Base-by-base conservation (phyloP, 345 rosid species). In the Dimocarpus longan region DNA sequence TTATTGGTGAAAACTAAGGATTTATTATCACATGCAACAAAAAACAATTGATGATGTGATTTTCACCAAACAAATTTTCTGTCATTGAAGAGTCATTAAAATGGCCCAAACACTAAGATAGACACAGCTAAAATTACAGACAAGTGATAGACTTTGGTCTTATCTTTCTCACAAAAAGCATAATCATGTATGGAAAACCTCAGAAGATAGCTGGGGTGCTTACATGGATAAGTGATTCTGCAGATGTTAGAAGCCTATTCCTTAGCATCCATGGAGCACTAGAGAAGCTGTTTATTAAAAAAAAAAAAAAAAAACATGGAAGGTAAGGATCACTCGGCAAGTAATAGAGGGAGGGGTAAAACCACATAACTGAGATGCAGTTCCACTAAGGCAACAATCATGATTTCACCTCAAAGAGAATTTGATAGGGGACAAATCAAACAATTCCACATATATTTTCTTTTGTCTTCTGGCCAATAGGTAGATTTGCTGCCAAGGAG, bases 221-320 rank as follows among this genome's bases (percentile, higher is more conserved):
- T 86, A 95, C 99, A 85, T 91, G 97, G 79, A 95, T 90, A 81
- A 95, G 88, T 80, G 94, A 90, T 70, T 92, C 98, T 83, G 95
- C 93, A 10, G 93, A 88, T 56, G 89, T 86, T 65, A 87, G 91
- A 82, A 88, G 68, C 78, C 98, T 94, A 80, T 87, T 91, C 84
- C 93, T 90, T 76, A 83, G 92, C 86, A 88, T 92, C 99, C 99
- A 91, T 43, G 99, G 99, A 80, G 94, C 84, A 70, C 99, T 93
- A 83, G 94, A 93, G 87, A 95, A 95, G 91, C 99, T 95, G 95
- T 68, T 46, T 46, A 7, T 1, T 0, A 46, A 46, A 79, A 64
- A 76, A 39, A 69, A 68, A 83, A 73, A 64, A 24, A 66, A 64
- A 80, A 68, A 43, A 32, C 37, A 32, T 3, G 4, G 37, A 32